Evolutionary conservation across 2,329 filamentous ascomycete species (phyloP).

Genomic region (Colletotrichum sp.): DNA sequence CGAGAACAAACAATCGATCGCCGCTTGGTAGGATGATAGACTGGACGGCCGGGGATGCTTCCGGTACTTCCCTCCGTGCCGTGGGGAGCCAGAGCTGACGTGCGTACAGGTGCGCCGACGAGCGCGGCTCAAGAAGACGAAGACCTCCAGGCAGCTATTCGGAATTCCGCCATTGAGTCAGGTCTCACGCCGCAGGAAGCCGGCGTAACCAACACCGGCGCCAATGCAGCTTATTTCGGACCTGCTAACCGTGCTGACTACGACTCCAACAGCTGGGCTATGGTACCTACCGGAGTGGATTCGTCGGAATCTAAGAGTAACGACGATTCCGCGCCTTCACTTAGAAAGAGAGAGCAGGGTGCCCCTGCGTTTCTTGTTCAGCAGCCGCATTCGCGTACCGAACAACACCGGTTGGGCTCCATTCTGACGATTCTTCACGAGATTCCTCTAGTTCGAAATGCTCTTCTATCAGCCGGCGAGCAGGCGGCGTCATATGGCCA

Average conservation of each 20-base stretch:
- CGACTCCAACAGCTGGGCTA: constrained; percentile 61
- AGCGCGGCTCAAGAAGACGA: constrained; percentile 53
- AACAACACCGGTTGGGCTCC: constrained; percentile 52
- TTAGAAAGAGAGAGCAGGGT: constrained; percentile 45
- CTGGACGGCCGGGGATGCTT: constrained; percentile 43
- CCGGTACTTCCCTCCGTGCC: constrained; percentile 17
- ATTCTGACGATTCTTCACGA: constrained; percentile 64
- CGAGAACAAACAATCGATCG: constrained; percentile 61
- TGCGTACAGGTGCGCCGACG: constrained; percentile 25
- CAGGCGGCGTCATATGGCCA: constrained; percentile 56
- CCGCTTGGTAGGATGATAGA: constrained; percentile 59
- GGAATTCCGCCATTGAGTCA: constrained; percentile 55
- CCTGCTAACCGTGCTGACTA: constrained; percentile 63
- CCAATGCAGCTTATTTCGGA: constrained; percentile 56
- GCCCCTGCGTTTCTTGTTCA: constrained; percentile 58
- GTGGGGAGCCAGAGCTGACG: constrained; percentile 19
- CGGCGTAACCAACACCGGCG: constrained; percentile 47
- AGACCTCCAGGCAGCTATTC: constrained; percentile 61
- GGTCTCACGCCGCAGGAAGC: constrained; percentile 51
- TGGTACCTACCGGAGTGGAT: constrained; percentile 50
- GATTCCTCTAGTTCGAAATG: constrained; percentile 63
- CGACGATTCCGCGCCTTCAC: constrained; percentile 37
- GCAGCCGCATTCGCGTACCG: constrained; percentile 34
- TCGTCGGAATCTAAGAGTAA: constrained; percentile 26
- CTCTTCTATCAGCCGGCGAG: constrained; percentile 50